Evolutionary conservation across 352 stramenopile genomes (phyloP), one percentile per base, ranked within the genome.

Genomic region (Pythium oligandrum): DNA sequence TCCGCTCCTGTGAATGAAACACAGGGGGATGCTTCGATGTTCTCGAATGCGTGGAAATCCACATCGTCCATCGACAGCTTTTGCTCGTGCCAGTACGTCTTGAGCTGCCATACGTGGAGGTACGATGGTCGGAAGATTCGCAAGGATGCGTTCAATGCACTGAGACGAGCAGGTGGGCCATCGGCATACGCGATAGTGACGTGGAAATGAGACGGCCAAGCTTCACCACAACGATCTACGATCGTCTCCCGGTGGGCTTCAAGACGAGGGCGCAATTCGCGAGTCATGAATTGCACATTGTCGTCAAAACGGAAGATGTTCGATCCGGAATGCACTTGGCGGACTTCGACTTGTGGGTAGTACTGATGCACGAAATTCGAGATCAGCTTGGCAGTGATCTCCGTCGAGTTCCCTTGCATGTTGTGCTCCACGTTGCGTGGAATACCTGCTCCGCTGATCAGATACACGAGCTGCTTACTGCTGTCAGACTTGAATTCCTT

Each of bases 91-190:
- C 97, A 99, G 69, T 99, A 99, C 1, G 95, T 98, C 71, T 99
- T 99, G 54, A 99, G 85, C 73, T 99, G 92, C 96, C 95, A 99
- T 55, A 98, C 95, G 72, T 99, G 96, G 60, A 99, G 88, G 51
- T 98, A 99, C 32, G 84, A 97, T 30, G 95, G 95, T 11, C 70
- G 61, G 70, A 98, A 99, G 30, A 92, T 91, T 6, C 96, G 84
- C 47, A 99, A 72, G 36, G 90, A 90, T 10, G 95, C 89, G 66
- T 98, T 98, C 53, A 99, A 88, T 17, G 97, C 96, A 70, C 95
- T 96, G 40, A 98, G 83, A 30, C 97, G 74, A 32, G 96, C 97
- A 3, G 95, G 92, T 34, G 93, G 95, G 0, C 97, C 96, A 71
- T 99, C 97, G 0, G 95, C 93, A 66, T 98, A 98, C 36, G 92